These are phyloP conservation scores for Sporisorium scitamineum DNA, from an alignment of 1,284 basidiomycete genomes.

Conservation along the genomic window DNA sequence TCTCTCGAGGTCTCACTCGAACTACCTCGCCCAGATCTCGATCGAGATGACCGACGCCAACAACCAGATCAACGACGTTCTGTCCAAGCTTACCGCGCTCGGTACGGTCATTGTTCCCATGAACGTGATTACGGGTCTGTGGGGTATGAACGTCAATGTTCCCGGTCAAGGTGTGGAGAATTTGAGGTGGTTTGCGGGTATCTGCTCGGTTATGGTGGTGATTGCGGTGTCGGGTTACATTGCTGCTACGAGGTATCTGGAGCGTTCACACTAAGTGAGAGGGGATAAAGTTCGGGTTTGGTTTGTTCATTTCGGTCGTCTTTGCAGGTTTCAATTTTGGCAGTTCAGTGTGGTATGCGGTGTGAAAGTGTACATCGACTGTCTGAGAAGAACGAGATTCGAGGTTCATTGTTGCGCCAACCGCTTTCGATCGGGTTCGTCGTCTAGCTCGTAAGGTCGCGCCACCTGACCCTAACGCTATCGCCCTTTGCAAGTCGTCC, in stretches of 20 bases:
- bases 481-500: constrained; percentile 36
- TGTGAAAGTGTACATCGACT: background rate
- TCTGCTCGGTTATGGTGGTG: constrained; percentile 63
- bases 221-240: constrained; percentile 66
- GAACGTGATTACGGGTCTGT: constrained; percentile 70
- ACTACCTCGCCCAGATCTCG: constrained; percentile 73
- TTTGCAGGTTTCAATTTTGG: background rate
- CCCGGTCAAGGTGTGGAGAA: constrained; percentile 64
- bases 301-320: background rate
- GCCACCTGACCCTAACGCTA: constrained; percentile 33
- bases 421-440: constrained; percentile 29
- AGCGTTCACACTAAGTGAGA: constrained; percentile 31
- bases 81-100: constrained; percentile 96
- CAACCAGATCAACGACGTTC: constrained; percentile 97
- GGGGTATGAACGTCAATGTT: constrained; percentile 69
- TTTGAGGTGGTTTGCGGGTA: constrained; percentile 66
- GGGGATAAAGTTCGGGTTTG: background rate
- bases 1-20: constrained; percentile 97
- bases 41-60: constrained; percentile 86
- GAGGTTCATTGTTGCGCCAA: background rate
- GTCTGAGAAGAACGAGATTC: background rate
- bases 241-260: constrained; percentile 65
- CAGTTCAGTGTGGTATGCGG: background rate
- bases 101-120: constrained; percentile 90
- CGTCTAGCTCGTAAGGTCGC: constrained; percentile 30